phyloP scores from a whole-genome alignment of 129 eudicot genomes.

The Artemisia argyi region DNA sequence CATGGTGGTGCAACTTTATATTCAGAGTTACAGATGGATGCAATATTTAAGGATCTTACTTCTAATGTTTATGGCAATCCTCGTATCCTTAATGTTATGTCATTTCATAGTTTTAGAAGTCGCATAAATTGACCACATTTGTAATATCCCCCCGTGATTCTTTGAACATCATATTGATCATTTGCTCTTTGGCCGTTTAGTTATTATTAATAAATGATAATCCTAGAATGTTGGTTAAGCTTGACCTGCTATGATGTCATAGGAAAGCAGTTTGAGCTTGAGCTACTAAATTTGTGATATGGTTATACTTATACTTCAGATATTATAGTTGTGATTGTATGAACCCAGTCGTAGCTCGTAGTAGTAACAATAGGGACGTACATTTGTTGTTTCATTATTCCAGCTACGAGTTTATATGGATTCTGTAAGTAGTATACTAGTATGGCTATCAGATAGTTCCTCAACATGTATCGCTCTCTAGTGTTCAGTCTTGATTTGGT shows the following conservation, averaged over 20 bases:
- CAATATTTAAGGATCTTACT: slow-evolving; percentile 68
- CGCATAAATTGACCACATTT: not conserved
- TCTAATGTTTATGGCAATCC: slow-evolving; percentile 82
- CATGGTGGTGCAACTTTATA: slow-evolving; percentile 97
- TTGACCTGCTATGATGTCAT: not conserved
- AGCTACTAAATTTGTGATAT: not conserved
- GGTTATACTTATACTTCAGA: not conserved
- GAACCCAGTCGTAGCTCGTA: too few relatives aligned
- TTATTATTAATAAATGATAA: not conserved
- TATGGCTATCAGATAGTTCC: too few relatives aligned
- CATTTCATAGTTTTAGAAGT: not conserved
- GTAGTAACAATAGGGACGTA: too few relatives aligned
- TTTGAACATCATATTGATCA: too few relatives aligned
- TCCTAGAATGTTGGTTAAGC: not conserved
- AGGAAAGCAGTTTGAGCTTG: not conserved
- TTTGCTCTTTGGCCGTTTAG: too few relatives aligned
- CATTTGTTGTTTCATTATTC: too few relatives aligned
- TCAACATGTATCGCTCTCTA: too few relatives aligned
- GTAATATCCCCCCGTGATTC: too few relatives aligned
- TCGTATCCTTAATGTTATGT: slow-evolving; percentile 52
- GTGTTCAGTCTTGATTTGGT: slow-evolving; percentile 1
- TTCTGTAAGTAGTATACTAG: too few relatives aligned
- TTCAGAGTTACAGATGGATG: slow-evolving; percentile 91
- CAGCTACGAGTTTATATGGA: too few relatives aligned
- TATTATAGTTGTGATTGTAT: too few relatives aligned